Evolutionary conservation across 108 stramenopile species (phyloP).

Genomic region (Nannochloropsis salina): DNA sequence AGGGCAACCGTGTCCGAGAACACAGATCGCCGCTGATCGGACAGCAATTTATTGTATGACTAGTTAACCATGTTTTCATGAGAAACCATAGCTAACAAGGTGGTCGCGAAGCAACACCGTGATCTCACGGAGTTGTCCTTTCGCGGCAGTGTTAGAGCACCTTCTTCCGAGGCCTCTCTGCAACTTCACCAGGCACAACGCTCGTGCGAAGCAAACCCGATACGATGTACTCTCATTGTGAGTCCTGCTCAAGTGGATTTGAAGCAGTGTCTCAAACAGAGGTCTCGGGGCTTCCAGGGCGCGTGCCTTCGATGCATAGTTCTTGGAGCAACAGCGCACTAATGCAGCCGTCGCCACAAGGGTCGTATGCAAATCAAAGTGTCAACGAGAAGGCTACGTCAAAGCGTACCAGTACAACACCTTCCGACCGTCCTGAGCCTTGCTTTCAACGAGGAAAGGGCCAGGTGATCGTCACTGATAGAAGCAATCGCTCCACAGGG

Average conservation of each 20-base stretch:
- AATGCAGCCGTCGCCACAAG: not conserved
- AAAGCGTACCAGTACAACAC: not conserved
- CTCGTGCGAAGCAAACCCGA: not conserved
- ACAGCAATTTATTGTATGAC: not conserved
- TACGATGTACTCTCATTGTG: not conserved
- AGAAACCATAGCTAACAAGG: not conserved
- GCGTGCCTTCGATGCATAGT: not conserved
- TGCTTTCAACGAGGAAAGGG: not conserved
- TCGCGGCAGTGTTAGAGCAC: not conserved
- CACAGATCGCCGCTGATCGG: not conserved
- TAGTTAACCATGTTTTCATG: not conserved
- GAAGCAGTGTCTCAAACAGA: conserved; percentile 15
- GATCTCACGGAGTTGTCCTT: not conserved
- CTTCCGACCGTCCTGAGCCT: conserved; percentile 3
- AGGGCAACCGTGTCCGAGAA: not conserved
- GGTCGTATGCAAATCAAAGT: not conserved
- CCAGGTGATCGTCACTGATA: not conserved
- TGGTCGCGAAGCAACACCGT: not conserved
- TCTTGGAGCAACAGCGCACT: not conserved
- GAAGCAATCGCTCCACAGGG: not conserved
- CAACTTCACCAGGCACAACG: not conserved
- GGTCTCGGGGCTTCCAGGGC: not conserved
- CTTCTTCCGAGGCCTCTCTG: conserved; percentile 17
- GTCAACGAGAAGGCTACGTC: conserved; percentile 5
- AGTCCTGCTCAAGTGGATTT: not conserved